Base-by-base conservation (phyloP, 495 filamentous ascomycete genomes). In the Clohesyomyces aquaticus region DNA sequence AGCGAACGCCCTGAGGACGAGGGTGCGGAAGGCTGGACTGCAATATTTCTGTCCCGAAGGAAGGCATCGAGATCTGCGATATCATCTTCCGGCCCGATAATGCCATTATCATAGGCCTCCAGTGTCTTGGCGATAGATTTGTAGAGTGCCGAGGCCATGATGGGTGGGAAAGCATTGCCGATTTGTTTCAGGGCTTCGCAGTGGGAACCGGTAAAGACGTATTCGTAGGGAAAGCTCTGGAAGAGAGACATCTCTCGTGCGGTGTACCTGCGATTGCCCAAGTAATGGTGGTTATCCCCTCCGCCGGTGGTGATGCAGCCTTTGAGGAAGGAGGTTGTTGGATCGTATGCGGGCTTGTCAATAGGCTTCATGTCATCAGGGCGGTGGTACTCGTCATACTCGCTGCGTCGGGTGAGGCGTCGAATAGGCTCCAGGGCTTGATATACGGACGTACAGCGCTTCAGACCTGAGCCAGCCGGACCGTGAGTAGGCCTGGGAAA, bases 121-220 rank as follows among this genome's bases (percentile, higher is more conserved):
- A 76, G 55, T 1, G 59, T 67, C 51, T 67, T 32, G 0, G 32
- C 54, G 21, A 67, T 50, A 28, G 52, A 19, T 4, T 12, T 19
- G 26, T 87, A 88, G 0, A 95, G 58, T 0, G 79, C 77, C 42
- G 80, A 75, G 0, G 86, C 87, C 0, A 91, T 74, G 4, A 74
- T 62, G 0, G 93, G 86, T 0, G 91, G 90, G 6, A 95, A 91
- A 0, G 91, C 91, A 72, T 98, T 97, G 0, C 93, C 93, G 63
- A 96, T 90, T 70, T 94, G 90, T 65, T 80, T 87, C 59, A 82
- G 84, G 1, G 85, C 76, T 4, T 72, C 62, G 0, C 67, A 74
- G 8, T 67, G 70, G 2, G 65, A 47, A 0, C 74, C 75, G 1
- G 71, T 66, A 0, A 45, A 58, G 0, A 56, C 45, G 74, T 91